Conservation (phyloP, 192 early-diverging fungal genomes). For the Martensiomyces pterosporus region DNA sequence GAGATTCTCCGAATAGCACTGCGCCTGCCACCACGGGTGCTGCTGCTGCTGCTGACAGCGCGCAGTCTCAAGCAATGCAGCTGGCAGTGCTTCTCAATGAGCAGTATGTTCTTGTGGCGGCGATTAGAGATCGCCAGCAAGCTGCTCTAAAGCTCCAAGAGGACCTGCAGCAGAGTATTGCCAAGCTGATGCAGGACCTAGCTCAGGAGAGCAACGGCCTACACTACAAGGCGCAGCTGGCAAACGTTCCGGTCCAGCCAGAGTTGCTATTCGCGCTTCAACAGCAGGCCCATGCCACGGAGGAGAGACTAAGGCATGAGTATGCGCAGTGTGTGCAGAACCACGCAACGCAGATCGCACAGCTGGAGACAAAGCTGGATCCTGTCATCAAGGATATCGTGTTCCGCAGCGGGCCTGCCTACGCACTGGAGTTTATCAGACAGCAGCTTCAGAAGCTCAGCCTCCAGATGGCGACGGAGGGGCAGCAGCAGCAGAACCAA, state of each 20-base stretch:
- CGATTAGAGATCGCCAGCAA: slow-evolving; percentile 34
- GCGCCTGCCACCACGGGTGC: not conserved
- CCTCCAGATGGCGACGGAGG: slow-evolving; percentile 14
- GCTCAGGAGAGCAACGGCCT: slow-evolving; percentile 36
- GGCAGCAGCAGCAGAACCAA: not conserved
- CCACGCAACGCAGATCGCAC: slow-evolving; percentile 28
- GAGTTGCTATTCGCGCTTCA: slow-evolving; percentile 36
- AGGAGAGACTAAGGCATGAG: slow-evolving; percentile 20
- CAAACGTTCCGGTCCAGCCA: slow-evolving; percentile 15
- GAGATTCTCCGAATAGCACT: no score
- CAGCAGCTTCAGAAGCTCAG: slow-evolving; percentile 40
- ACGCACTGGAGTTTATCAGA: slow-evolving; percentile 34
- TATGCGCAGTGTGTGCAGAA: slow-evolving; percentile 22
- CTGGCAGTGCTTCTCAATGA: slow-evolving; percentile 35
- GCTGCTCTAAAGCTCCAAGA: slow-evolving; percentile 20
- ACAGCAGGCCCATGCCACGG: slow-evolving; percentile 23
- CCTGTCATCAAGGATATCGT: slow-evolving; percentile 43
- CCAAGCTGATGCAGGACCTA: slow-evolving; percentile 43
- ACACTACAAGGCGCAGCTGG: slow-evolving; percentile 35
- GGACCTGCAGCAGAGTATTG: slow-evolving; percentile 33
- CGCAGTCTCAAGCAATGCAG: slow-evolving; percentile 34
- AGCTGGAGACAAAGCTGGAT: slow-evolving; percentile 34
- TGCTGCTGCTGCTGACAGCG: not conserved
- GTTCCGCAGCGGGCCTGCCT: slow-evolving; percentile 23
- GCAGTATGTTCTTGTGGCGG: slow-evolving; percentile 26